A percentile compares a stretch with the other conserved stretches of the same genome.
These are phyloP conservation scores for Physcomitrellopsis africana DNA, from an alignment of 225 moss, liverwort and hornwort genomes.

Conservation along the genomic window DNA sequence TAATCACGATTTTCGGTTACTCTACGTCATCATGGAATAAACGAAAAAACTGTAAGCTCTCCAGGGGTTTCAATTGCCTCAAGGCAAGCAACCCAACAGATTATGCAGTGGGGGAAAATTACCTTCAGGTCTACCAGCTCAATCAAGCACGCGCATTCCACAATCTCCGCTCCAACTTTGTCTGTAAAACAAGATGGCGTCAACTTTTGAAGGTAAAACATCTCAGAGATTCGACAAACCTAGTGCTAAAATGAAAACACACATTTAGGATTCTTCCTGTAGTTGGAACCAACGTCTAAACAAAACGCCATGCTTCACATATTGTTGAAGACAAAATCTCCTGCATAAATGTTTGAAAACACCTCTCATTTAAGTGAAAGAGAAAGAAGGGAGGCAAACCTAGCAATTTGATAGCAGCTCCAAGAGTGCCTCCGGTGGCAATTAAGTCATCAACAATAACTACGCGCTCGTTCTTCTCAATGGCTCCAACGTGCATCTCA, in stretches of 20 bases:
- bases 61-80: neutral
- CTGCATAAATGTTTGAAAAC: neutral
- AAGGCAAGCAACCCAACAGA: neutral
- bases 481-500: slow-evolving; percentile 92
- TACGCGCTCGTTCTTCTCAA: slow-evolving; percentile 78
- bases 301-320: neutral
- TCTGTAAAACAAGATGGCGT: slow-evolving; percentile 46
- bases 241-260: neutral
- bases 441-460: slow-evolving; percentile 88
- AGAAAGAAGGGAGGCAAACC: slow-evolving; percentile 37
- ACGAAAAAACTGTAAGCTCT: too few species aligned
- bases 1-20: neutral
- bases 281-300: neutral
- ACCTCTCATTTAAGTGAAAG: neutral
- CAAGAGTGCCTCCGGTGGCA: slow-evolving; percentile 96
- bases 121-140: slow-evolving; percentile 88
- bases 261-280: neutral
- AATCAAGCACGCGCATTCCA: slow-evolving; percentile 90
- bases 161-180: slow-evolving; percentile 71
- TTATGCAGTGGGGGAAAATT: neutral
- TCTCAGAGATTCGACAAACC: neutral
- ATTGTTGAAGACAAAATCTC: neutral
- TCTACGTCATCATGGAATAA: neutral
- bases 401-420: slow-evolving; percentile 81
- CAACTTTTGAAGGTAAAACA: neutral